A percentile compares a stretch with the other conserved stretches of the same genome.
These are phyloP conservation scores for Mycosphaerella sp. DNA, from an alignment of 2,329 filamentous ascomycete genomes.

Conservation along the genomic window DNA sequence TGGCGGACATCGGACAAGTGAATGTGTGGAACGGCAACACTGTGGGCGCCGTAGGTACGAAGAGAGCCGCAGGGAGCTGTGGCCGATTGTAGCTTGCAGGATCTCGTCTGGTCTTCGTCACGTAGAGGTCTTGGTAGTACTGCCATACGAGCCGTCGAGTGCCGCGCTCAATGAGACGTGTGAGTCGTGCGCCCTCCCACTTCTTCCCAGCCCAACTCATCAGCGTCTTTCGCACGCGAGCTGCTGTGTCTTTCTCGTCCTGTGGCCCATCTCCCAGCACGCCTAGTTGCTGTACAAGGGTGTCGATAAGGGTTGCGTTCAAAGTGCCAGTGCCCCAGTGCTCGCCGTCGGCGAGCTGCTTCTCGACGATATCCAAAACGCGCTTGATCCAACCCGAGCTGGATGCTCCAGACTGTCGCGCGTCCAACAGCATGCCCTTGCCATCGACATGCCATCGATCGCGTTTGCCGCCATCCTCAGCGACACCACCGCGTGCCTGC, in stretches of 20 bases:
- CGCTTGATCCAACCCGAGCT: constrained; percentile 78
- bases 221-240: constrained; percentile 36
- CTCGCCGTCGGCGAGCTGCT: constrained; percentile 79
- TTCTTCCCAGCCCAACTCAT: constrained; percentile 61
- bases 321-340: constrained; percentile 74
- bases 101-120: constrained; percentile 53
- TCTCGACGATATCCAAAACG: constrained; percentile 84
- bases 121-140: constrained; percentile 80
- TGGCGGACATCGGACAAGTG: constrained; percentile 85
- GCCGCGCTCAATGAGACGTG: constrained; percentile 77
- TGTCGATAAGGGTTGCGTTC: constrained; percentile 37
- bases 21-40: constrained; percentile 98
- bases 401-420: constrained; percentile 51
- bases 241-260: constrained; percentile 34
- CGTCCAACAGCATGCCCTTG: constrained; percentile 73
- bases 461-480: constrained; percentile 63
- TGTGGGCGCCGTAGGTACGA: constrained; percentile 81
- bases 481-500: constrained; percentile 79
- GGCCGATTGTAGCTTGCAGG: constrained; percentile 62
- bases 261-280: constrained; percentile 32
- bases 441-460: constrained; percentile 94
- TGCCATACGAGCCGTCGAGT: constrained; percentile 71
- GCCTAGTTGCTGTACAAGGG: constrained; percentile 44
- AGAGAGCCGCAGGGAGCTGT: constrained; percentile 63
- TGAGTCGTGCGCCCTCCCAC: constrained; percentile 82